These are phyloP conservation scores for Diaporthe batatas DNA, from an alignment of 2,329 filamentous ascomycete species.

Conservation along the genomic window DNA sequence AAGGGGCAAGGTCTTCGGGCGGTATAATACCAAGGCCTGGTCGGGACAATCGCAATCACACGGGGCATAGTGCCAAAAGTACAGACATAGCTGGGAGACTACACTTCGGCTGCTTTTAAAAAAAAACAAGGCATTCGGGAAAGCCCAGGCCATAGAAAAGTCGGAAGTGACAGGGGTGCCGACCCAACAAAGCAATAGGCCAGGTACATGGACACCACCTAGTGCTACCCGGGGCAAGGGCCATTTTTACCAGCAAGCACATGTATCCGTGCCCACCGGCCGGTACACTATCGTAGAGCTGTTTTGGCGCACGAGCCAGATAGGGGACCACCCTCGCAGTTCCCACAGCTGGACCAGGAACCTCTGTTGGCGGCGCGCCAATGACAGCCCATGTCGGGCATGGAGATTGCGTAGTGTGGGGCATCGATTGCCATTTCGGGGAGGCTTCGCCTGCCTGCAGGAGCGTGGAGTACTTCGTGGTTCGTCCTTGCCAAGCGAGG, in stretches of 20 bases:
- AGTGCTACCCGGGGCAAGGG: neutral
- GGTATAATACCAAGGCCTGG: neutral
- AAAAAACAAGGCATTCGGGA: neutral
- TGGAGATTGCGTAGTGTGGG: constrained; percentile 33
- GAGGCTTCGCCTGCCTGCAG: constrained; percentile 26
- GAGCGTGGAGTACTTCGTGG: constrained; percentile 28
- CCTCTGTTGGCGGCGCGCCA: constrained; percentile 6
- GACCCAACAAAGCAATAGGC: neutral
- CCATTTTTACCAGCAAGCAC: neutral
- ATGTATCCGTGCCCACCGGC: constrained; percentile 1
- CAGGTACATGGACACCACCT: neutral
- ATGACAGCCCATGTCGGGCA: neutral
- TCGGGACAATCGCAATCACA: constrained; percentile 20
- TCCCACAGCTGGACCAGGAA: constrained; percentile 33
- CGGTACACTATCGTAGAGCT: neutral
- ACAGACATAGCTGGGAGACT: neutral
- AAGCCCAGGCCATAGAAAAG: constrained; percentile 13
- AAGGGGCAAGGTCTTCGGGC: neutral
- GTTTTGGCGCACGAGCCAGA: constrained; percentile 14
- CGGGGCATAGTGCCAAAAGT: neutral
- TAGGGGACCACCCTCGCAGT: constrained; percentile 18
- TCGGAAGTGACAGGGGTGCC: neutral
- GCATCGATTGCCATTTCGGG: constrained; percentile 32
- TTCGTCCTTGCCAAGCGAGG: constrained; percentile 25
- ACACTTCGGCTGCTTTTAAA: neutral